Evolutionary conservation across 306 rosid genomes (phyloP), one percentile per base, ranked within the genome.

Genomic region (Hylodesmum podocarpum): DNA sequence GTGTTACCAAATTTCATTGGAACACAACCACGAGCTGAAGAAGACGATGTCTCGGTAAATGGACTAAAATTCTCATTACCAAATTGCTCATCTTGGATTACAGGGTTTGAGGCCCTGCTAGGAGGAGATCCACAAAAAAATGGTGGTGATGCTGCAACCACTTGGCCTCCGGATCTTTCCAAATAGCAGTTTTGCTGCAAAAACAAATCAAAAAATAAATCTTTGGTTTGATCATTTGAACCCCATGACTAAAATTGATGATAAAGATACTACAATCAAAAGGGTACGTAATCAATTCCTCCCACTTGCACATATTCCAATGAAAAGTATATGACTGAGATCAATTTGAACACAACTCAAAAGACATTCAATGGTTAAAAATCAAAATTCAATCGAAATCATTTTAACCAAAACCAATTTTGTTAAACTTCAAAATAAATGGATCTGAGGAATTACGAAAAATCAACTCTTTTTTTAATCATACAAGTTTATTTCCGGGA

Each of bases 101-200:
- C 74, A 28, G 98, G 98, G 50, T 94, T 94, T 2, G 98, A 90
- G 2, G 93, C 93, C 82, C 98, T 82, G 78, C 95, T 94, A 15
- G 98, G 98, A 7, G 98, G 98, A 59, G 98, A 91, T 70, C 98
- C 98, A 24, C 91, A 29, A 76, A 94, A 91, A 73, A 78, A 94
- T 3, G 97, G 98, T 3, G 98, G 90, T 2, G 89, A 80, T 2
- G 89, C 82, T 11, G 67, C 73, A 27, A 82, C 89, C 77, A 83
- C 70, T 46, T 82, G 90, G 8, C 61, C 84, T 24, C 84, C 59
- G 2, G 81, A 36, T 58, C 39, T 58, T 58, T 8, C 22, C 13
- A 28, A 6, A 58, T 53, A 72, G 28, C 84, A 74, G 24, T 78
- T 80, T 75, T 86, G 93, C 96, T 94, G 79, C 8, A 47, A 81